Percentiles rank a stretch among this genome's conserved stretches.
These are phyloP conservation scores for Ceratobasidium theobromae DNA, from an alignment of 1,284 basidiomycete genomes.

Conservation along the genomic window DNA sequence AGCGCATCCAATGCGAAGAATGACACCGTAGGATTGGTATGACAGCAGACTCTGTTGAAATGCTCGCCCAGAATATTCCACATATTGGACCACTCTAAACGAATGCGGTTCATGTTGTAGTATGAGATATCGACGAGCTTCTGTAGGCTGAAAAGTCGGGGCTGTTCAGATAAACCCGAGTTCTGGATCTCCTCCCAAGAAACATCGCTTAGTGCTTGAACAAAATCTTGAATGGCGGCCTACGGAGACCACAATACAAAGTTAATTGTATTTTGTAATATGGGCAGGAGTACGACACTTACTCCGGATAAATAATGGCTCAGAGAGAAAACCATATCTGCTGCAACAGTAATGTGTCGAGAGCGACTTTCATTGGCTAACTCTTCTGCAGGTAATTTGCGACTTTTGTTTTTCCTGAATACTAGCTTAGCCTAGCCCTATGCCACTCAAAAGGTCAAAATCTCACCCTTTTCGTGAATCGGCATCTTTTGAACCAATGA, in stretches of 20 bases:
- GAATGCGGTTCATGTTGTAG: slow-evolving; percentile 99
- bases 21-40: slow-evolving; percentile 94
- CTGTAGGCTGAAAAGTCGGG: slow-evolving; percentile 95
- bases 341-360: slow-evolving; percentile 96
- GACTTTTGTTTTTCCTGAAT: slow-evolving; percentile 7
- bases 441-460: not conserved
- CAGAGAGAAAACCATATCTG: slow-evolving; percentile 98
- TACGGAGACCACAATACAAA: slow-evolving; percentile 43
- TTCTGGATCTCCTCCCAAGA: slow-evolving; percentile 99
- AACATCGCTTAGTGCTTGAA: slow-evolving; percentile 92
- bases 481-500: slow-evolving; percentile 85
- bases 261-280: slow-evolving; percentile 31
- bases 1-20: slow-evolving; percentile 97
- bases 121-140: slow-evolving; percentile 99
- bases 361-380: slow-evolving; percentile 96
- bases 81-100: slow-evolving; percentile 97
- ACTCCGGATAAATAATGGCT: slow-evolving; percentile 94
- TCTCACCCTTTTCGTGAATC: slow-evolving; percentile 79
- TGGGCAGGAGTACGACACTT: slow-evolving; percentile 42
- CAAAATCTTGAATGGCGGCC: slow-evolving; percentile 98
- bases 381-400: slow-evolving; percentile 82
- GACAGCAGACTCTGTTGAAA: slow-evolving; percentile 99
- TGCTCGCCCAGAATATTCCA: slow-evolving; percentile 99
- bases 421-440: not conserved
- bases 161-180: slow-evolving; percentile 89